Evolutionary conservation across 306 rosid genomes (phyloP).

Genomic region (Ormosia emarginata): DNA sequence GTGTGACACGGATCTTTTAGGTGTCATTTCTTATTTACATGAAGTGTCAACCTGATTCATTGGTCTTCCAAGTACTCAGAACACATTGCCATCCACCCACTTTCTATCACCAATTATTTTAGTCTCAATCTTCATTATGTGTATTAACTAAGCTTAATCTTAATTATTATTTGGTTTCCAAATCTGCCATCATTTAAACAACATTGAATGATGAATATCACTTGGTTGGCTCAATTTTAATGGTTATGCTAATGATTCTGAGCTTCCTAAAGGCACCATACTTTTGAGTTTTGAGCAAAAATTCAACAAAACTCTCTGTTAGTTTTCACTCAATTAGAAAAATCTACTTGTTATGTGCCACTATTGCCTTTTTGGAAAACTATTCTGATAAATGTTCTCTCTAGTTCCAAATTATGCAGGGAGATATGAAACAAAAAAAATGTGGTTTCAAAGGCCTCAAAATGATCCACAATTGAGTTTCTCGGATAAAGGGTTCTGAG

Average conservation of each 20-base stretch:
- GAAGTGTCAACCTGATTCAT: constrained; percentile 30
- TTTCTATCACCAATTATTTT: constrained; percentile 21
- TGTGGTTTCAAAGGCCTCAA: constrained; percentile 7
- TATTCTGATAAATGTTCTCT: not conserved
- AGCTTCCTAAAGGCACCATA: constrained; percentile 20
- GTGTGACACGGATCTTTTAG: constrained; percentile 35
- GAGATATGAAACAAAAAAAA: not conserved
- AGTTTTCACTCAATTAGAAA: not conserved
- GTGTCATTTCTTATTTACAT: constrained; percentile 33
- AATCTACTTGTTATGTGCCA: not conserved
- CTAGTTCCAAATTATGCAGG: not conserved
- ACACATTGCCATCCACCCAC: constrained; percentile 34
- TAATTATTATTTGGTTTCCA: constrained; percentile 10
- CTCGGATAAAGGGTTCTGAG: not conserved
- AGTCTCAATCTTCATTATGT: constrained; percentile 1
- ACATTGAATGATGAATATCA: constrained; percentile 28
- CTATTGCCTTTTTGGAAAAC: not conserved
- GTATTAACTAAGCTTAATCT: constrained; percentile 28
- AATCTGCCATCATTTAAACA: constrained; percentile 15
- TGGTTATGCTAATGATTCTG: constrained; percentile 25
- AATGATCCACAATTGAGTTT: constrained; percentile 1
- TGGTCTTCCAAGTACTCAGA: constrained; percentile 21
- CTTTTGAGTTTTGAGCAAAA: constrained; percentile 15
- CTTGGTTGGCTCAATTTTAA: constrained; percentile 28
- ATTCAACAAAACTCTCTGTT: constrained; percentile 1